Evolutionary conservation across 768 basidiomycete species (phyloP).

Genomic region (Suillus occidentalis): DNA sequence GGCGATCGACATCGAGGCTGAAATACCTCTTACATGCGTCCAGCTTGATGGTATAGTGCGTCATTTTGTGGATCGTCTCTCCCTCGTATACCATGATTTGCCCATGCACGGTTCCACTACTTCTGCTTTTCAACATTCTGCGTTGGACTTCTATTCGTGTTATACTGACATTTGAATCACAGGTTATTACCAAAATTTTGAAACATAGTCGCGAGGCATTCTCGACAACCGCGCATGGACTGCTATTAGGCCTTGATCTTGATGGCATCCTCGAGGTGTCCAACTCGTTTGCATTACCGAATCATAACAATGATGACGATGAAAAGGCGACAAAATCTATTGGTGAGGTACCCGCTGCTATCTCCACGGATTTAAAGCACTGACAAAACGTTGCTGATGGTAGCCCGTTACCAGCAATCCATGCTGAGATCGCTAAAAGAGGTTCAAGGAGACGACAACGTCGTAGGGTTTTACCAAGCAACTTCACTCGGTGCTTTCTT

Average conservation of each 20-base stretch:
- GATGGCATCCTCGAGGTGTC: conserved; percentile 90
- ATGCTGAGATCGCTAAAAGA: conserved; percentile 90
- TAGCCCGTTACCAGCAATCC: conserved; percentile 78
- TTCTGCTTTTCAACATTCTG: conserved; percentile 2
- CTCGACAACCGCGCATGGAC: conserved; percentile 74
- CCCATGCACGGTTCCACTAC: not conserved
- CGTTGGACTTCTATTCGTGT: not conserved
- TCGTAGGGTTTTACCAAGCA: conserved; percentile 94
- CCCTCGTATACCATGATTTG: not conserved
- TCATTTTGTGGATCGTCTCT: conserved; percentile 13
- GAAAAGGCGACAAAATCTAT: conserved; percentile 77
- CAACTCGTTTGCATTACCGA: conserved; percentile 84
- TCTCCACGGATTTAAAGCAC: conserved; percentile 9
- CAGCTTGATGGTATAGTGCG: conserved; percentile 88
- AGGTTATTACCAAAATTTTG: conserved; percentile 93
- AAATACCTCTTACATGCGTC: conserved; percentile 75
- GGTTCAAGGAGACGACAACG: conserved; percentile 87
- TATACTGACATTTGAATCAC: conserved; percentile 19
- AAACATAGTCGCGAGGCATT: conserved; percentile 86
- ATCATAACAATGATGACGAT: conserved; percentile 72
- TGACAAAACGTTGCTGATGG: conserved; percentile 10
- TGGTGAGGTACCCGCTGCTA: conserved; percentile 45
- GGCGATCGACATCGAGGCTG: conserved; percentile 90
- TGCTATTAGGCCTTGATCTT: conserved; percentile 88
- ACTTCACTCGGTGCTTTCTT: conserved; percentile 84